Evolutionary conservation across 768 basidiomycete genomes (phyloP), one percentile per base, ranked within the genome.

Genomic region (Lactifluus pinguis): DNA sequence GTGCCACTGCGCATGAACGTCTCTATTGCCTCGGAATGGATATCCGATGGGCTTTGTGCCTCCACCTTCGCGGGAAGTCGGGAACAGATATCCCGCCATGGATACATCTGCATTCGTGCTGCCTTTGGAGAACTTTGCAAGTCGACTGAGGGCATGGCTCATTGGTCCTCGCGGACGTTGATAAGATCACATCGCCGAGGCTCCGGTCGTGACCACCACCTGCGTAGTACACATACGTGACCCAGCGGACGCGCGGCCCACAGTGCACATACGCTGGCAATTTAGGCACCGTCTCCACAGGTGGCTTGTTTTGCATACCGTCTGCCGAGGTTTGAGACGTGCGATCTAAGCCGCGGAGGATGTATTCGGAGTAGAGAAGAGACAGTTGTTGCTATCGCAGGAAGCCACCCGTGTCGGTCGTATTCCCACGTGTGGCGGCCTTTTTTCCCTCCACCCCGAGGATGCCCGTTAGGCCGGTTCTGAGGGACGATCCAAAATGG

Each of bases 371-470:
- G 51, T 79, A 76, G 6, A 86, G 69, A 8, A 83, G 73, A 0
- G 78, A 79, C 19, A 87, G 69, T 45, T 73, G 76, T 66, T 88
- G 86, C 48, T 85, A 82, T 21, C 80, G 70, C 19, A 82, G 72
- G 60, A 87, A 87, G 13, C 83, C 83, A 2, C 63, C 47, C 4
- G 75, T 71, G 7, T 81, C 83, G 7, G 70, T 68, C 80, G 86
- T 79, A 5, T 77, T 78, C 13, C 60, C 60, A 17, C 68, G 72
- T 2, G 66, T 62, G 11, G 67, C 61, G 10, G 74, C 68, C 41
- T 77, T 76, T 41, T 76, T 70, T 38, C 70, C 75, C 44, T 82
- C 79, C 85, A 85, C 88, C 0, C 86, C 86, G 0, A 85, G 73
- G 4, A 87, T 64, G 61, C 79, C 81, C 25, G 65, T 65, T 32